phyloP scores from a whole-genome alignment of 2,329 filamentous ascomycete genomes.

The Geoglossum cookeanum region DNA sequence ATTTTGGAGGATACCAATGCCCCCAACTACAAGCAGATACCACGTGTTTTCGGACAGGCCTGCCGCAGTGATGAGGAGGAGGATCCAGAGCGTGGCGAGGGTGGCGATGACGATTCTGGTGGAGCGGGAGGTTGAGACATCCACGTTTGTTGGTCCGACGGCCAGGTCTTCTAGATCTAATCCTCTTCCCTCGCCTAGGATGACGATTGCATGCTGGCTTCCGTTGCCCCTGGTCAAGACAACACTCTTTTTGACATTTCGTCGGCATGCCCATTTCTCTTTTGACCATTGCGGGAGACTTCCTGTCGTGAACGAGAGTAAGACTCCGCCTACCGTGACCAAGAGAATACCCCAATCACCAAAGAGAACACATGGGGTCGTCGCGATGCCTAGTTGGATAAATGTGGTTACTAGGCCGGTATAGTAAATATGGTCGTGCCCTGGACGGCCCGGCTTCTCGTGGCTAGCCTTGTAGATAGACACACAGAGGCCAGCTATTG shows the following conservation, averaged over 20 bases:
- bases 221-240: slow-evolving; percentile 6
- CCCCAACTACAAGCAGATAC: slow-evolving; percentile 24
- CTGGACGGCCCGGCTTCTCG: no score
- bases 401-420: slow-evolving; percentile 13
- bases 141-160: slow-evolving; percentile 8
- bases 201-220: not conserved
- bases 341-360: slow-evolving; percentile 24
- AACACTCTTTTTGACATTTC: slow-evolving; percentile 3
- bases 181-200: not conserved
- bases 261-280: slow-evolving; percentile 26
- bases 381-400: slow-evolving; percentile 19
- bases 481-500: no score
- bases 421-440: slow-evolving; percentile 6
- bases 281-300: slow-evolving; percentile 23
- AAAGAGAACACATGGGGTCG: slow-evolving; percentile 16
- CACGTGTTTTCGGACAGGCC: slow-evolving; percentile 22
- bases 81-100: slow-evolving; percentile 21
- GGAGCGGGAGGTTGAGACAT: slow-evolving; percentile 4
- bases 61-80: slow-evolving; percentile 22
- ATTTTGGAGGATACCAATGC: slow-evolving; percentile 24
- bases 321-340: slow-evolving; percentile 21
- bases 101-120: slow-evolving; percentile 12
- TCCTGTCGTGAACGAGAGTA: slow-evolving; percentile 20
- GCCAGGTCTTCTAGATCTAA: slow-evolving; percentile 25
- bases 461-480: no score